Conservation (phyloP, 2,329 filamentous ascomycete species). For the Anthostomella pinea region DNA sequence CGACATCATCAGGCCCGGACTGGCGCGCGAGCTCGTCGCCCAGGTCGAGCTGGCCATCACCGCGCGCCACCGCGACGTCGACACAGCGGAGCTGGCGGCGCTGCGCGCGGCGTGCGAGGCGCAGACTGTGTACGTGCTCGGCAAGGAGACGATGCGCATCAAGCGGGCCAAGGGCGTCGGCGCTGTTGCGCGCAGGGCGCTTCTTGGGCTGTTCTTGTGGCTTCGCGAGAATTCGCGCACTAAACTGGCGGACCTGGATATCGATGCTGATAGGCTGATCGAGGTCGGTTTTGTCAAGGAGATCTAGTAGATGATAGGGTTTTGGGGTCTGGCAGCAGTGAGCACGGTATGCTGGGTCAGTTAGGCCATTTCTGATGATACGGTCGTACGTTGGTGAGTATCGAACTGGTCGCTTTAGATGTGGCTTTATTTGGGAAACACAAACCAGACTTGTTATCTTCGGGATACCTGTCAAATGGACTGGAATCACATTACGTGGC, state of each 20-base stretch:
- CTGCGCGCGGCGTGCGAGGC: background rate
- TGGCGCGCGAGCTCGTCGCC: conserved; percentile 2
- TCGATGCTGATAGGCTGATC: conserved; percentile 3
- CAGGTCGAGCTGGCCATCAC: conserved; percentile 3
- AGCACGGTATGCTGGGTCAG: too few relatives aligned
- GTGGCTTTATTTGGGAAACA: too few relatives aligned
- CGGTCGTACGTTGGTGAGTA: too few relatives aligned
- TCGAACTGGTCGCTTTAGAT: too few relatives aligned
- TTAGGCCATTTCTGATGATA: too few relatives aligned
- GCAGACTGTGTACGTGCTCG: conserved; percentile 5
- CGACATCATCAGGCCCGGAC: conserved; percentile 2
- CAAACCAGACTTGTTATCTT: too few relatives aligned
- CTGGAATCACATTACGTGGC: too few relatives aligned
- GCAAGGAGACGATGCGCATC: conserved; percentile 4
- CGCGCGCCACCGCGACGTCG: background rate
- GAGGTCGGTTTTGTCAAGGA: conserved; percentile 7
- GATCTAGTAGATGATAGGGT: conserved; percentile 2
- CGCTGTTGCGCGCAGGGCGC: background rate
- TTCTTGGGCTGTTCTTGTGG: conserved; percentile 2
- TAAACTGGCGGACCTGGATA: conserved; percentile 3
- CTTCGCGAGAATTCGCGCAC: conserved; percentile 4
- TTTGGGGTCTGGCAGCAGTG: too few relatives aligned
- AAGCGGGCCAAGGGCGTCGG: background rate
- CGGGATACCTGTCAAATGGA: too few relatives aligned
- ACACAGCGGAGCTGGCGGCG: background rate